These are phyloP conservation scores for Fusarium pseudonygamai DNA, from an alignment of 2,329 filamentous ascomycete species.

Conservation along the genomic window DNA sequence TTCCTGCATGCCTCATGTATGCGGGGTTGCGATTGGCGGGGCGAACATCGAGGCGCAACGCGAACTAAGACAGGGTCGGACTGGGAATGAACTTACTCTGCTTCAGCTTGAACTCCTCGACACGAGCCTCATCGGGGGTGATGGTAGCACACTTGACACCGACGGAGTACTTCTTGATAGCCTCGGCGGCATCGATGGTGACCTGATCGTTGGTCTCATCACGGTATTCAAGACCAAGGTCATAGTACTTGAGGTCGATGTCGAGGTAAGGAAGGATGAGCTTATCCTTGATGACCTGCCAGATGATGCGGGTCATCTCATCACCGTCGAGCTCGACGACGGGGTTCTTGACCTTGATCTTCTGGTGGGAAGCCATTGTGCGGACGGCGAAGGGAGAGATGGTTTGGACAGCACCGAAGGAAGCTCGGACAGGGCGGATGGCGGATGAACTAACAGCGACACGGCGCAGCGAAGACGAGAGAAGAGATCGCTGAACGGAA, in stretches of 20 bases:
- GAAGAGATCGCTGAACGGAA: slow-evolving; percentile 45
- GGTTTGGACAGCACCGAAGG: slow-evolving; percentile 55
- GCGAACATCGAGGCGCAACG: slow-evolving; percentile 29
- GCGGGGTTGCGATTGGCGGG: slow-evolving; percentile 38
- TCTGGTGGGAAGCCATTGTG: slow-evolving; percentile 69
- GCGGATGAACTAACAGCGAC: slow-evolving; percentile 38
- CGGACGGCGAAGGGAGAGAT: slow-evolving; percentile 71
- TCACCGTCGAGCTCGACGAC: slow-evolving; percentile 96
- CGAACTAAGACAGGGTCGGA: slow-evolving; percentile 7
- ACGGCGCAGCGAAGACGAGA: slow-evolving; percentile 45
- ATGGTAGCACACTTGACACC: slow-evolving; percentile 99
- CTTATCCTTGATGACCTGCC: slow-evolving; percentile 99
- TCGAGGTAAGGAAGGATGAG: slow-evolving; percentile 97
- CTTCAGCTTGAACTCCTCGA: slow-evolving; percentile 98
- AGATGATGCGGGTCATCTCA: slow-evolving; percentile 99
- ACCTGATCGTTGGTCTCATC: slow-evolving; percentile 97
- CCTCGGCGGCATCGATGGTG: slow-evolving; percentile 92
- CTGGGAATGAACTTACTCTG: slow-evolving; percentile 72
- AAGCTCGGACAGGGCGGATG: slow-evolving; percentile 53
- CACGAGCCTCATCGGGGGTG: slow-evolving; percentile 94
- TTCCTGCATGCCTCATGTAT: slow-evolving; percentile 33
- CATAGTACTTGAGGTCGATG: slow-evolving; percentile 98
- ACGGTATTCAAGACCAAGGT: slow-evolving; percentile 91
- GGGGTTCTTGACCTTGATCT: slow-evolving; percentile 99
- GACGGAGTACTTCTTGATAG: slow-evolving; percentile 98